Conservation (phyloP, 306 rosid genomes). For the Lupinus albus region DNA sequence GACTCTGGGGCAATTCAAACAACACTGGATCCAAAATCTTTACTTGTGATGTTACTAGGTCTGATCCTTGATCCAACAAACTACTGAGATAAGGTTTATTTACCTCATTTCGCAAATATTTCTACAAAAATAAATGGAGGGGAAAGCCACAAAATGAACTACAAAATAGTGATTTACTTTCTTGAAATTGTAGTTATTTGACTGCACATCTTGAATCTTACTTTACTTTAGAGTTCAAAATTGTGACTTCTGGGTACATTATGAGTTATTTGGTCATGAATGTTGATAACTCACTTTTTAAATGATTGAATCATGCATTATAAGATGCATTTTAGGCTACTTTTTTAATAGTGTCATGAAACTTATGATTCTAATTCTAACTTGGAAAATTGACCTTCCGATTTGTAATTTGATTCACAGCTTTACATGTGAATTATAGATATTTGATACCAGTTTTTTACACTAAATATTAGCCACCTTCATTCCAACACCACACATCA, state of each 20-base stretch:
- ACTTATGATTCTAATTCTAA: not conserved
- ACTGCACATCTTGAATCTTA: not conserved
- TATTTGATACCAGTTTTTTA: not conserved
- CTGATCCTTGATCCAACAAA: not conserved
- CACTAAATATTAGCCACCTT: conserved; percentile 1
- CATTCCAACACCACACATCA: not conserved
- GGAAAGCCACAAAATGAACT: not conserved
- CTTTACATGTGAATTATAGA: not conserved
- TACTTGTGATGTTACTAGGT: not conserved
- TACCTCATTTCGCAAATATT: not conserved
- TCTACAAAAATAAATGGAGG: conserved; percentile 22
- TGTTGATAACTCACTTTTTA: not conserved
- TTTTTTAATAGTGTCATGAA: not conserved
- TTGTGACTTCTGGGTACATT: not conserved
- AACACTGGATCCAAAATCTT: conserved; percentile 3
- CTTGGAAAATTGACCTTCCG: not conserved
- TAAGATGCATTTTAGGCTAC: not conserved
- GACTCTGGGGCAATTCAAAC: conserved; percentile 49
- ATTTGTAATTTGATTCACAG: not conserved
- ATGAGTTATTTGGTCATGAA: not conserved
- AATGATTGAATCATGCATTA: not conserved
- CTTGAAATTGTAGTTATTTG: not conserved
- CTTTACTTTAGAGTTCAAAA: not conserved
- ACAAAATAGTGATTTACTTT: not conserved
- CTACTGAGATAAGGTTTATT: not conserved